These are phyloP conservation scores for Xylaria sp. DNA, from an alignment of 495 filamentous ascomycete genomes.

Conservation along the genomic window DNA sequence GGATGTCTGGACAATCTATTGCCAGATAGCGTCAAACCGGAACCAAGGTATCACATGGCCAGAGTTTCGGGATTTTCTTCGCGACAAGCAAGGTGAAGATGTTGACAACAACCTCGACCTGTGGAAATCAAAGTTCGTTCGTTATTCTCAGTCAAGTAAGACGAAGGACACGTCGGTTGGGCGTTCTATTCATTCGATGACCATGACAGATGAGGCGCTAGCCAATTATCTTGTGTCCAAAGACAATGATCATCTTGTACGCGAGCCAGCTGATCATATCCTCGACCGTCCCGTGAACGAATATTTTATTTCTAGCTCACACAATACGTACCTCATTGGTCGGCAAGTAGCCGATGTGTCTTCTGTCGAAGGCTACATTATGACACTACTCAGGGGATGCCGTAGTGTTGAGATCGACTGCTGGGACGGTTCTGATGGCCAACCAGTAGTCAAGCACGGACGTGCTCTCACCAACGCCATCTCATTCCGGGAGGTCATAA, in stretches of 20 bases:
- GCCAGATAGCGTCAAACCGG: constrained; percentile 54
- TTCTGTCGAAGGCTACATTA: constrained; percentile 93
- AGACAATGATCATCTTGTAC: constrained; percentile 68
- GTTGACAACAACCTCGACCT: constrained; percentile 66
- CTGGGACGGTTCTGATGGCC: constrained; percentile 89
- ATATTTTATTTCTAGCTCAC: constrained; percentile 97
- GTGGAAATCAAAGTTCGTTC: constrained; percentile 76
- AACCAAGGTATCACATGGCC: constrained; percentile 69
- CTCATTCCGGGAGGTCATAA: constrained; percentile 86
- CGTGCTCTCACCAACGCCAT: constrained; percentile 87
- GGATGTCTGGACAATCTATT: constrained; percentile 78
- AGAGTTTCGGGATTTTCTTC: constrained; percentile 80
- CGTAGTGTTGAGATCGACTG: constrained; percentile 97
- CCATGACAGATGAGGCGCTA: constrained; percentile 78
- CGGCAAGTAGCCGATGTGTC: constrained; percentile 88
- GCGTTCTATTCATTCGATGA: constrained; percentile 51
- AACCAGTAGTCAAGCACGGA: constrained; percentile 89
- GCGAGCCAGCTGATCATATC: constrained; percentile 59
- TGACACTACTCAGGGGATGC: constrained; percentile 85
- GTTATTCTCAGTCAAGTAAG: constrained; percentile 48
- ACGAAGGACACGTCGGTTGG: constrained; percentile 54
- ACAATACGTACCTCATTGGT: constrained; percentile 95
- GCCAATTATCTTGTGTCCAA: constrained; percentile 77
- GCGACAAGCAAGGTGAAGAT: constrained; percentile 75
- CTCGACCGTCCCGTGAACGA: constrained; percentile 91